phyloP scores from a whole-genome alignment of 306 rosid species.

The Lathyrus oleraceus region DNA sequence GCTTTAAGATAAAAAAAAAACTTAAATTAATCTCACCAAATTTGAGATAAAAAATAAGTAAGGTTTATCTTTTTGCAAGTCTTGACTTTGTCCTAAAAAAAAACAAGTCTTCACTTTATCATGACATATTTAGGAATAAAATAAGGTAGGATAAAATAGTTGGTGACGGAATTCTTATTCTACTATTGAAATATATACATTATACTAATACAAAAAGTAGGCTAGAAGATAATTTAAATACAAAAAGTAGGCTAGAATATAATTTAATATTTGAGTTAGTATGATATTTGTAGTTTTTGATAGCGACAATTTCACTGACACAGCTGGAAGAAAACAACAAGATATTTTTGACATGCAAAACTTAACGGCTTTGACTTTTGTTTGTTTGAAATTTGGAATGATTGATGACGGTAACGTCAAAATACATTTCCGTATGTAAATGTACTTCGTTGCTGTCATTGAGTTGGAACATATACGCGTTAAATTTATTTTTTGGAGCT shows the following conservation, averaged over 20 bases:
- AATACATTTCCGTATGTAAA: conserved; percentile 1
- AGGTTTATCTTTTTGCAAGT: no score
- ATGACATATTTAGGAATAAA: no score
- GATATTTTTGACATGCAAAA: background rate
- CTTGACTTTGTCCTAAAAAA: no score
- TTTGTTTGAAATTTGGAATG: background rate
- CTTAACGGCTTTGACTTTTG: background rate
- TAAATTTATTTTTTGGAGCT: no score
- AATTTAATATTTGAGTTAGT: background rate
- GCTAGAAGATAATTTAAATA: background rate
- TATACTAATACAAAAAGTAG: no score
- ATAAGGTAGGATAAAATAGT: no score
- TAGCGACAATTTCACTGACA: background rate
- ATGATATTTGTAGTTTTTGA: background rate
- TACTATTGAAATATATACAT: no score
- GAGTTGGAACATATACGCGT: conserved; percentile 23
- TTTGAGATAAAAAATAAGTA: no score
- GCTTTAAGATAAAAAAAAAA: no score
- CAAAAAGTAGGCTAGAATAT: background rate
- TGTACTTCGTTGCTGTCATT: conserved; percentile 37
- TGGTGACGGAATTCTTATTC: no score
- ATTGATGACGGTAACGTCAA: background rate
- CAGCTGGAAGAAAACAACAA: background rate
- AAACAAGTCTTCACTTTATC: no score
- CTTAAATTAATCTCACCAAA: no score